phyloP scores from a whole-genome alignment of 2,329 filamentous ascomycete species.

The Fusarium chlamydosporum region DNA sequence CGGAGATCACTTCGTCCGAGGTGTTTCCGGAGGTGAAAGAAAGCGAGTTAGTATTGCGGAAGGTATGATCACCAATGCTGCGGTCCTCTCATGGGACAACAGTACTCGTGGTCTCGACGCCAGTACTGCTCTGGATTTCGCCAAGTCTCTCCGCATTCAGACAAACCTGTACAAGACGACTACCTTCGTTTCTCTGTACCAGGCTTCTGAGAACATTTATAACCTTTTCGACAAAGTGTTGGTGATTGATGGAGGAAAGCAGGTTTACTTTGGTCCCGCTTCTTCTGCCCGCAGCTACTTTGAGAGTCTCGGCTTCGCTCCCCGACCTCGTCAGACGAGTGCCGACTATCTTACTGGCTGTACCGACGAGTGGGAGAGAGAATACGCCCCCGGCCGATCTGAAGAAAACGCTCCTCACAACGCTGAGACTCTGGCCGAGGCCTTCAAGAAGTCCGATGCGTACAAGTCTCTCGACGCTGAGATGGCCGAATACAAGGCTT shows the following conservation, averaged over 20 bases:
- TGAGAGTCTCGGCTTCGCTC: slow-evolving; percentile 80
- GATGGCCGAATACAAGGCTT: slow-evolving; percentile 77
- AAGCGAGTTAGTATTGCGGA: slow-evolving; percentile 83
- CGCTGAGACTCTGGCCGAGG: slow-evolving; percentile 75
- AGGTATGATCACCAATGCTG: slow-evolving; percentile 82
- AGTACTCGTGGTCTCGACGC: slow-evolving; percentile 78
- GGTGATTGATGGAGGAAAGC: slow-evolving; percentile 80
- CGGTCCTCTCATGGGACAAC: slow-evolving; percentile 82
- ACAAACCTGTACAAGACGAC: slow-evolving; percentile 87
- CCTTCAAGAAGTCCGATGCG: slow-evolving; percentile 76
- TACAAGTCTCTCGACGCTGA: slow-evolving; percentile 71
- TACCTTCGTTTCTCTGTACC: slow-evolving; percentile 88
- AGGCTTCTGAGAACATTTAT: slow-evolving; percentile 87
- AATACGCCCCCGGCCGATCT: slow-evolving; percentile 77
- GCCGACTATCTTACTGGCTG: slow-evolving; percentile 87
- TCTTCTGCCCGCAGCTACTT: slow-evolving; percentile 80
- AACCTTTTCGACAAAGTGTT: slow-evolving; percentile 86
- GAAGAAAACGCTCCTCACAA: slow-evolving; percentile 76
- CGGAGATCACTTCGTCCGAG: slow-evolving; percentile 83
- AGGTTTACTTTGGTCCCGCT: slow-evolving; percentile 81
- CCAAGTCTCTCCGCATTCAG: slow-evolving; percentile 80
- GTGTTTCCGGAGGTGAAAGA: slow-evolving; percentile 80
- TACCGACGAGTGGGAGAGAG: slow-evolving; percentile 86
- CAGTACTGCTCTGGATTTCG: slow-evolving; percentile 76
- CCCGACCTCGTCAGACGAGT: slow-evolving; percentile 82